phyloP scores from a whole-genome alignment of 306 rosid species.

The Psophocarpus tetragonolobus region DNA sequence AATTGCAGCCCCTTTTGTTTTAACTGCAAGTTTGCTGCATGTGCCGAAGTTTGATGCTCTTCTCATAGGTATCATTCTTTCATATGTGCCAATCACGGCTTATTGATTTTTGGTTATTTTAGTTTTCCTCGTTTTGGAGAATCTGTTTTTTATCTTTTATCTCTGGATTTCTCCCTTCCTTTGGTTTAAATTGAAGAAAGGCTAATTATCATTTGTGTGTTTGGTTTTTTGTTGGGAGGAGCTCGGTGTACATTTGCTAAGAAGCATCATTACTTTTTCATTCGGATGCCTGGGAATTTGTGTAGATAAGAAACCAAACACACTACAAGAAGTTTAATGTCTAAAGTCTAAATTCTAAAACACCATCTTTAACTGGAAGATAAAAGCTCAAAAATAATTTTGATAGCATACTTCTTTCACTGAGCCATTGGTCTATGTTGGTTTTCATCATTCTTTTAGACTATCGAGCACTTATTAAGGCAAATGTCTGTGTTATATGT shows the following conservation, averaged over 20 bases:
- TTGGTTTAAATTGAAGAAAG: neutral
- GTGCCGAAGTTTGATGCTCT: conserved; percentile 78
- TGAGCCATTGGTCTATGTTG: neutral
- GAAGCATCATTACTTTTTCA: neutral
- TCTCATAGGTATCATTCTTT: conserved; percentile 55
- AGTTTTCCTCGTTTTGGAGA: neutral
- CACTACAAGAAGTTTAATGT: neutral
- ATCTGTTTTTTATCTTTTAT: neutral
- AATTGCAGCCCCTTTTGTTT: conserved; percentile 62
- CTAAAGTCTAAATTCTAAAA: conserved; percentile 14
- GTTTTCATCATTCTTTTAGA: neutral
- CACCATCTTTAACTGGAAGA: neutral
- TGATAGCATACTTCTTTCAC: neutral
- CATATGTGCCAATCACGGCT: conserved; percentile 3
- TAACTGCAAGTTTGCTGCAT: conserved; percentile 57
- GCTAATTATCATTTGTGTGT: neutral
- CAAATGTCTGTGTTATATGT: neutral
- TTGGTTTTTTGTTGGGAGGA: neutral
- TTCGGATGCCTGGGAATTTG: neutral
- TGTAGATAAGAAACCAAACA: neutral
- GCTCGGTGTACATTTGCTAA: neutral
- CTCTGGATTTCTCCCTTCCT: neutral
- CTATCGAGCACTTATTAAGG: neutral
- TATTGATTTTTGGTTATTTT: neutral
- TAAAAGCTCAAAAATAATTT: neutral